Evolutionary conservation across 371 early-diverging fungal species (phyloP).

Genomic region (Dichotomocladium elegans): DNA sequence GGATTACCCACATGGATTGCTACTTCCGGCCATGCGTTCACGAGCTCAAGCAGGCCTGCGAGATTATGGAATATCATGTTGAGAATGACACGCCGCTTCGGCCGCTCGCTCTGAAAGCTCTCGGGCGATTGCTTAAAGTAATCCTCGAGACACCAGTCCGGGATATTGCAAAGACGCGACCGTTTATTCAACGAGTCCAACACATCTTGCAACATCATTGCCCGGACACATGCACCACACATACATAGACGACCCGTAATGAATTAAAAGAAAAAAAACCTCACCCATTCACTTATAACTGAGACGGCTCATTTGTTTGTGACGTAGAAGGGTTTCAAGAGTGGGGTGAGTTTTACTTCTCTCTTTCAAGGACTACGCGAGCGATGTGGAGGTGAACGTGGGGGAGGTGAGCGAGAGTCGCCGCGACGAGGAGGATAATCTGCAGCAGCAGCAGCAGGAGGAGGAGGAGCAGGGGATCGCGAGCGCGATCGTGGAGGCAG

Average conservation of each 20-base stretch:
- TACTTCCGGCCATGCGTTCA: slow-evolving; percentile 48
- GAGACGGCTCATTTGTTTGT: too few relatives aligned
- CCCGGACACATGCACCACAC: neutral
- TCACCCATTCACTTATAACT: too few relatives aligned
- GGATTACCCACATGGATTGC: slow-evolving; percentile 33
- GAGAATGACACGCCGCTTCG: slow-evolving; percentile 21
- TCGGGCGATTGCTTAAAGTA: slow-evolving; percentile 19
- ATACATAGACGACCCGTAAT: neutral
- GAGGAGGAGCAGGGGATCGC: slow-evolving; percentile 18
- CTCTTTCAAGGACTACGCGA: neutral
- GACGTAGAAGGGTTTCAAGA: neutral
- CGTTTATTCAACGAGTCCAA: slow-evolving; percentile 37
- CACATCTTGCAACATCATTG: neutral
- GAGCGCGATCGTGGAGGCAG: slow-evolving; percentile 9
- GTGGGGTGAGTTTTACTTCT: neutral
- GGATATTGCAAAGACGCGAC: slow-evolving; percentile 41
- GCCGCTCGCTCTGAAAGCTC: slow-evolving; percentile 22
- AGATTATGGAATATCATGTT: slow-evolving; percentile 36
- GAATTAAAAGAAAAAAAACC: neutral
- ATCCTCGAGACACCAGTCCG: slow-evolving; percentile 36
- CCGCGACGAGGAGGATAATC: neutral
- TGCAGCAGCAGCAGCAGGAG: neutral
- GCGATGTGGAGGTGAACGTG: slow-evolving; percentile 15
- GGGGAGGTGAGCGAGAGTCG: neutral
- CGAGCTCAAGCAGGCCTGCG: slow-evolving; percentile 44